phyloP scores from a whole-genome alignment of 2,329 filamentous ascomycete genomes.

The Colletotrichum lini region DNA sequence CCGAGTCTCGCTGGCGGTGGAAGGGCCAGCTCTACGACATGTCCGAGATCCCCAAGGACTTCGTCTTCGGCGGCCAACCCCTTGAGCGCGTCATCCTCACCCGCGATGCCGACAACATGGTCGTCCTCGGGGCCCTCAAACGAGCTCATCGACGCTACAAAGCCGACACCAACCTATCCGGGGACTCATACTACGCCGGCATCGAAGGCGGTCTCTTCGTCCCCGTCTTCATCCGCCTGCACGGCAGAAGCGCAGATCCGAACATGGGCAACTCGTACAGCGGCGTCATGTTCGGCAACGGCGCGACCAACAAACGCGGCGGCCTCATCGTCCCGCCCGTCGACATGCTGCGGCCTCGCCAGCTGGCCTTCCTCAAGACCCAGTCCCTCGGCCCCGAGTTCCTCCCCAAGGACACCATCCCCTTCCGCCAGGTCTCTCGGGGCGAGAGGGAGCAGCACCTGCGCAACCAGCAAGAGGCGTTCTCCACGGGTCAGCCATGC shows the following conservation, averaged over 20 bases:
- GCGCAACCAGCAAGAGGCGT: neutral
- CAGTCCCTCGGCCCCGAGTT: neutral
- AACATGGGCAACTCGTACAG: neutral
- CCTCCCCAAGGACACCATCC: neutral
- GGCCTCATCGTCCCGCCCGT: neutral
- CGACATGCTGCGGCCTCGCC: constrained; percentile 13
- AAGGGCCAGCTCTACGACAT: neutral
- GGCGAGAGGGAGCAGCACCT: neutral
- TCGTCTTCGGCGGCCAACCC: neutral
- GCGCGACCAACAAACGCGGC: neutral
- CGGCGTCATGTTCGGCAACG: neutral
- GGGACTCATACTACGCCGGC: neutral
- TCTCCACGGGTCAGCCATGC: neutral
- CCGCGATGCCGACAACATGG: neutral
- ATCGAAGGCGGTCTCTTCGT: neutral
- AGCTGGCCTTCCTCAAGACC: constrained; percentile 6
- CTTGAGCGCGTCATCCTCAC: neutral
- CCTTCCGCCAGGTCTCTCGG: neutral
- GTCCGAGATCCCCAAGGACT: neutral
- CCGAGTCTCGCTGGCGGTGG: neutral
- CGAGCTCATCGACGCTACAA: constrained; percentile 9
- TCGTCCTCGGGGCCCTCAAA: neutral
- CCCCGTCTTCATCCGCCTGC: neutral
- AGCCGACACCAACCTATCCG: neutral
- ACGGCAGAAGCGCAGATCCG: neutral